Evolutionary conservation across 2,329 filamentous ascomycete genomes (phyloP).

Genomic region (Colletotrichum sp.): DNA sequence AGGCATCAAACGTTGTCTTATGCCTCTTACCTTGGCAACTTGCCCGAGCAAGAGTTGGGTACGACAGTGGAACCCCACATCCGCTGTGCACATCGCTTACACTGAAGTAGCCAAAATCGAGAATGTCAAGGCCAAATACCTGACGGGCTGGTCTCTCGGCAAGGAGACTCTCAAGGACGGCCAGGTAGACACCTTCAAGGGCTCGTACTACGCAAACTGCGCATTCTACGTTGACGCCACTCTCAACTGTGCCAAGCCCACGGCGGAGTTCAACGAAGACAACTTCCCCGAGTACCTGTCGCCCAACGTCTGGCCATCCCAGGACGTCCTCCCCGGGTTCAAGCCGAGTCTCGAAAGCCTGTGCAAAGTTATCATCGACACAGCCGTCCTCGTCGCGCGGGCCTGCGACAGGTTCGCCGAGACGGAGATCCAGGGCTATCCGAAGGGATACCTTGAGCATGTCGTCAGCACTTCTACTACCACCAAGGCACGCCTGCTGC

Average conservation of each 20-base stretch:
- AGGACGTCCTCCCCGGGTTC: constrained; percentile 76
- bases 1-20: constrained; percentile 81
- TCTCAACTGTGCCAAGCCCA: constrained; percentile 67
- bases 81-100: not conserved
- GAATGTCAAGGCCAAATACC: constrained; percentile 65
- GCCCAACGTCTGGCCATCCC: constrained; percentile 85
- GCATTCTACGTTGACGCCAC: constrained; percentile 73
- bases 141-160: constrained; percentile 79
- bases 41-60: constrained; percentile 76
- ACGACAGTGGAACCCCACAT: constrained; percentile 27
- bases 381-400: constrained; percentile 85
- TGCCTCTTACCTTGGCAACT: constrained; percentile 85
- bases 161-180: constrained; percentile 83
- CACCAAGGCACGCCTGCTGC: constrained; percentile 88
- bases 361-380: constrained; percentile 86
- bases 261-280: constrained; percentile 57
- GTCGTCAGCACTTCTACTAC: constrained; percentile 86
- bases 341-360: constrained; percentile 73
- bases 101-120: constrained; percentile 55
- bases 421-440: constrained; percentile 79
- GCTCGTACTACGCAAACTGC: constrained; percentile 85
- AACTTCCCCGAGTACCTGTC: constrained; percentile 88
- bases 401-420: constrained; percentile 88
- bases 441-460: constrained; percentile 78
- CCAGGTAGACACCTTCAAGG: constrained; percentile 80